These are phyloP conservation scores for Lepraria neglecta DNA, from an alignment of 495 filamentous ascomycete species.

Conservation along the genomic window DNA sequence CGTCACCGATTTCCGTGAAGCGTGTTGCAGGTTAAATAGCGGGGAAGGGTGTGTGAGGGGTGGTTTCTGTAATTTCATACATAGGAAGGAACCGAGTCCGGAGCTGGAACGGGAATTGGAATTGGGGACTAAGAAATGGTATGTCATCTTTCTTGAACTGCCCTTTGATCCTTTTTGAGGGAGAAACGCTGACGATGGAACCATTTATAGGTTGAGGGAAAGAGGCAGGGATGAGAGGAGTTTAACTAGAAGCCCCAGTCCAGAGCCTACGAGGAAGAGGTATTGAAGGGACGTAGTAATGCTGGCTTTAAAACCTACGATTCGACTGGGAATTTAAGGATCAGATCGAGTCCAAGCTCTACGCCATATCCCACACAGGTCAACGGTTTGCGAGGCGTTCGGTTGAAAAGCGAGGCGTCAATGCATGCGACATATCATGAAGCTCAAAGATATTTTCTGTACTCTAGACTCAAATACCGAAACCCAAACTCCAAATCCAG, in stretches of 20 bases:
- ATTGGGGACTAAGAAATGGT: conserved; percentile 90
- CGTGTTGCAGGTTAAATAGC: conserved; percentile 88
- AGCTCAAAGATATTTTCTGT: background rate
- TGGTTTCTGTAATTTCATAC: conserved; percentile 99
- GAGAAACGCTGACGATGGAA: background rate
- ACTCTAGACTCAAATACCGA: background rate
- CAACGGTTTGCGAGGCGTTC: background rate
- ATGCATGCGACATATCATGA: background rate
- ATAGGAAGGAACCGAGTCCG: conserved; percentile 83
- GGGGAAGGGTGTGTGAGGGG: conserved; percentile 94
- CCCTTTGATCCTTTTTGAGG: background rate
- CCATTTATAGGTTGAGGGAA: conserved; percentile 48
- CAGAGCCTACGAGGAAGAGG: conserved; percentile 66
- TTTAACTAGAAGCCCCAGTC: conserved; percentile 64
- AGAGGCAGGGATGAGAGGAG: conserved; percentile 82
- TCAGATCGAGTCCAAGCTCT: no score
- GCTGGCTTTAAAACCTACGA: background rate
- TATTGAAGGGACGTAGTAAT: conserved; percentile 38
- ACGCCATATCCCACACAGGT: no score
- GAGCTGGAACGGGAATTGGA: conserved; percentile 86
- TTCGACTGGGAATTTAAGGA: no score
- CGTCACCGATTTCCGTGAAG: conserved; percentile 97
- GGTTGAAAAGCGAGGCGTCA: conserved; percentile 15
- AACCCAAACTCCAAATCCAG: background rate
- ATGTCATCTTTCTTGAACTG: background rate